Base-by-base conservation (phyloP, 768 basidiomycete species). In the Glaciozyma antarctica region DNA sequence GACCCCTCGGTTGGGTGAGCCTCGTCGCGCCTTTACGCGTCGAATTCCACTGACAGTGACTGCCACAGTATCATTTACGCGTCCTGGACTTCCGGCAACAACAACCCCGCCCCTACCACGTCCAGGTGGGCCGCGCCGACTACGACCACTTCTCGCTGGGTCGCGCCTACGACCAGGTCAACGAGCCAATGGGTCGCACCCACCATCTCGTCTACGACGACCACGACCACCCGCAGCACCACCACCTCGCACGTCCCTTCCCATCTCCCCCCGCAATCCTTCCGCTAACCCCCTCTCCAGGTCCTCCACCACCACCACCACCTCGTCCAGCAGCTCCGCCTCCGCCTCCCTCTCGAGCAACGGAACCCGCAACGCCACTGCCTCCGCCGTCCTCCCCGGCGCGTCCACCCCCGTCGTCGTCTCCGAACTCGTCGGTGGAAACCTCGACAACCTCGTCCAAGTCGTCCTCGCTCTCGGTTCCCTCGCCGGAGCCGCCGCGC, bases 11-110 rank as follows among this genome's bases (percentile, higher is more conserved):
- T 68, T 8, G 82, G 81, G 44, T 74, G 77, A 19, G 60, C 82
- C 26, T 62, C 74, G 79, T 80, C 3, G 66, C 70, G 5, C 84
- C 83, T 82, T 26, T 32, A 44, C 21, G 26, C 7, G 47, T 30
- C 7, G 48, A 51, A 26, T 17, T 13, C 13, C 13, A 12, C 38
- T 41, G 38, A 41, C 32, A 32, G 6, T 7, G 38, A 15, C 38
- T 2, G 13, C 38, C 13, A 41, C 38, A 41, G 38, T 2, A 41
- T 41, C 38, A 41, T 41, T 12, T 41, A 41, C 38, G 38, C 38
- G 38, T 41, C 66, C 52, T 52, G 32, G n/a, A 16, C 51, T 30
- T 22, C 48, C 47, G 26, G 49, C 60, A 10, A 51, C 30, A 2
- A 60, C 55, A 15, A 57, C 60, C 24, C 48, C 41, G 16, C 47